Conservation (phyloP, 257 asterid genomes). For the Plantago major region DNA sequence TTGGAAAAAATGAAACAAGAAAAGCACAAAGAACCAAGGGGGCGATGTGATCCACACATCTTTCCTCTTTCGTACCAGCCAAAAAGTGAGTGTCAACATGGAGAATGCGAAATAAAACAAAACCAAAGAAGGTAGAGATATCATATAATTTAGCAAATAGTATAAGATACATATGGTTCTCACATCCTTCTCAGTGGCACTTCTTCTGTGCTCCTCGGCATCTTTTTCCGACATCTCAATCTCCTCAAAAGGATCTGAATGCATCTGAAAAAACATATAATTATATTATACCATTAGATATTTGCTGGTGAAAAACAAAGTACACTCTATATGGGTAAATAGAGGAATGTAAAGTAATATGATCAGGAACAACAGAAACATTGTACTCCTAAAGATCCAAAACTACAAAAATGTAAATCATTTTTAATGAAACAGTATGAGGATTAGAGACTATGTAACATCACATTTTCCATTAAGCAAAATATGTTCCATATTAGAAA, state of each 20-base stretch:
- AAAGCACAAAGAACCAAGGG: too few species aligned
- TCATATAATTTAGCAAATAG: constrained; percentile 24
- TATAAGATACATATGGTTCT: constrained; percentile 27
- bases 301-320: constrained; percentile 7
- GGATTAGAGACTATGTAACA: too few species aligned
- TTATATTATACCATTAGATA: constrained; percentile 8
- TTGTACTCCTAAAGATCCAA: too few species aligned
- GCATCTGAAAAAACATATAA: constrained; percentile 47
- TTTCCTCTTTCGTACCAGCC: too few species aligned
- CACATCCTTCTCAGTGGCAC: constrained; percentile 93
- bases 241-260: constrained; percentile 93
- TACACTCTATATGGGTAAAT: neutral
- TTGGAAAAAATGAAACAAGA: too few species aligned
- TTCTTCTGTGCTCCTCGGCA: constrained; percentile 97
- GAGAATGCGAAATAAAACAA: neutral
- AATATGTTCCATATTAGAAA: too few species aligned
- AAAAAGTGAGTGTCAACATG: neutral
- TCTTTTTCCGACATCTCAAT: constrained; percentile 66
- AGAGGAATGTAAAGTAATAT: neutral
- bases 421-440: too few species aligned
- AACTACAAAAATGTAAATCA: too few species aligned
- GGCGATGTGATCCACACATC: too few species aligned
- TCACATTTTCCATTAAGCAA: too few species aligned
- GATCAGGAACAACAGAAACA: too few species aligned
- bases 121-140: constrained; percentile 9